Evolutionary conservation across 2,329 filamentous ascomycete species (phyloP).

Genomic region (Zymoseptoria pseudotritici): DNA sequence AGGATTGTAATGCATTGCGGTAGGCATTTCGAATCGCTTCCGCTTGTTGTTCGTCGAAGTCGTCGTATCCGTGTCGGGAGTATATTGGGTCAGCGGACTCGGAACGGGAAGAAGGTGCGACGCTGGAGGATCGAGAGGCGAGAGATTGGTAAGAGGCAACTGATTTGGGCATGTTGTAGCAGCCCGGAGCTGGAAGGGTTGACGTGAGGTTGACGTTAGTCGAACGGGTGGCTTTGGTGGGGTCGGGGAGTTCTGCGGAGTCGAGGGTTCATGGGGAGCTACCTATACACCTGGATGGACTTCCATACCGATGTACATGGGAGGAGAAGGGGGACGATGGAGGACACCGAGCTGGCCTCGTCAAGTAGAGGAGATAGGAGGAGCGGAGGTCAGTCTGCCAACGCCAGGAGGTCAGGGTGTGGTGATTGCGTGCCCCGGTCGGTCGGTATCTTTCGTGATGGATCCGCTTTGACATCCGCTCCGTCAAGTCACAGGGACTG

Average conservation of each 20-base stretch:
- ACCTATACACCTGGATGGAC: not conserved
- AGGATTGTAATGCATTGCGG: constrained; percentile 26
- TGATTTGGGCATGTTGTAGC: constrained; percentile 28
- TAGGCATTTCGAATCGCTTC: constrained; percentile 30
- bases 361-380: not conserved
- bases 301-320: not conserved
- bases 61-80: constrained; percentile 22
- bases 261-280: not conserved
- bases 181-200: not conserved
- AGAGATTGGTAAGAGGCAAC: constrained; percentile 23
- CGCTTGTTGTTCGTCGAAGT: constrained; percentile 24
- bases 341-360: not conserved
- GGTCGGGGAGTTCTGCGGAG: not conserved
- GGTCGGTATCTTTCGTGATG: not conserved
- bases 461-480: not conserved
- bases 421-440: not conserved
- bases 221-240: not conserved
- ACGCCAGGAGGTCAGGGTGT: not conserved
- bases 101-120: constrained; percentile 8
- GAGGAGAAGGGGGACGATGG: not conserved
- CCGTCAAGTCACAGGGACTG: not conserved
- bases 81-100: constrained; percentile 26
- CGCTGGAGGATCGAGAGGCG: constrained; percentile 27
- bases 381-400: not conserved
- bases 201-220: not conserved